These are phyloP conservation scores for Fragaria nilgerrensis DNA, from an alignment of 306 rosid genomes.

Conservation along the genomic window DNA sequence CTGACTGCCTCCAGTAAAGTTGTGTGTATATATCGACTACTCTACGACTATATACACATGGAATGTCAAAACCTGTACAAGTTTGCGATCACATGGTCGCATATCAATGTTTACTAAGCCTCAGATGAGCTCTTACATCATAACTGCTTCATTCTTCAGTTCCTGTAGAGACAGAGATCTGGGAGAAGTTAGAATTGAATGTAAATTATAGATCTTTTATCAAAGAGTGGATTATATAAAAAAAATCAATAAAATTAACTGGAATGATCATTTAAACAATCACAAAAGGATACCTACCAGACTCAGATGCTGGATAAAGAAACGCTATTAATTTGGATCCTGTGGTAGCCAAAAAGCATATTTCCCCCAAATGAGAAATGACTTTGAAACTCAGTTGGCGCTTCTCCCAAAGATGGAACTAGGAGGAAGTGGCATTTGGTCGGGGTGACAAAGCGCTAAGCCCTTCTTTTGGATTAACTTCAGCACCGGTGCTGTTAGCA, in stretches of 20 bases:
- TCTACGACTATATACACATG: constrained; percentile 7
- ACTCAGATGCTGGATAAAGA: neutral
- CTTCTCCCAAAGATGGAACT: constrained; percentile 78
- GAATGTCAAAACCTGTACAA: constrained; percentile 23
- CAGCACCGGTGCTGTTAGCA: constrained; percentile 46
- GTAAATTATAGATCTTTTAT: neutral
- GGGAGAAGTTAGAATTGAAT: neutral
- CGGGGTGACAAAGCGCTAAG: constrained; percentile 41
- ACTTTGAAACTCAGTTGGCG: constrained; percentile 25
- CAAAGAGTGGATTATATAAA: neutral
- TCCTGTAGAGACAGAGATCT: neutral
- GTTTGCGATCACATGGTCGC: neutral
- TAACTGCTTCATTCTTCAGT: neutral
- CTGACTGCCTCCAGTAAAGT: neutral
- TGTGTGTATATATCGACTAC: neutral
- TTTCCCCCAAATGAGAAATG: constrained; percentile 1
- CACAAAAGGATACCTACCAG: neutral
- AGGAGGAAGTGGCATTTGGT: constrained; percentile 51
- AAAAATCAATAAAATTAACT: neutral
- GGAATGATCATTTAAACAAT: neutral
- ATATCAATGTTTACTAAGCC: neutral
- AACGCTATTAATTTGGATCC: neutral
- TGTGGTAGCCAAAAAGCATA: constrained; percentile 5
- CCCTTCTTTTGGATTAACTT: constrained; percentile 55
- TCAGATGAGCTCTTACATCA: neutral